These are phyloP conservation scores for Marchantia paleacea DNA, from an alignment of 225 moss, liverwort and hornwort species.

Conservation along the genomic window DNA sequence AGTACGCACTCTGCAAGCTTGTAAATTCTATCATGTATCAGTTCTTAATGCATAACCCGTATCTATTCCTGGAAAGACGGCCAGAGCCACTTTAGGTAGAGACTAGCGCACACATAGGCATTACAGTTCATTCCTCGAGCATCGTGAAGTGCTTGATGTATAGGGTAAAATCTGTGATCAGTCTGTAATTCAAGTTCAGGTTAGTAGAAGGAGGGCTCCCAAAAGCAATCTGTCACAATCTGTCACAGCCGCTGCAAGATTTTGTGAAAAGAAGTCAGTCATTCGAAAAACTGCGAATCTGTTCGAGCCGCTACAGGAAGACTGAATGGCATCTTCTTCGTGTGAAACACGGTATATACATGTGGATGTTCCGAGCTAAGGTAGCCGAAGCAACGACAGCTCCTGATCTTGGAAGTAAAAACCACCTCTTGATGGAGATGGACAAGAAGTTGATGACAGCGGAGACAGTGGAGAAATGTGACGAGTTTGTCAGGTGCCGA, in stretches of 20 bases:
- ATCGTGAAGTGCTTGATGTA: too few species aligned
- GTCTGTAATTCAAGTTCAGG: too few species aligned
- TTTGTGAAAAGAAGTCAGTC: background rate
- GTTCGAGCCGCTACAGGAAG: slow-evolving; percentile 5
- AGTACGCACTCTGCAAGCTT: too few species aligned
- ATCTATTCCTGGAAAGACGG: too few species aligned
- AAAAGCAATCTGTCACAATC: too few species aligned
- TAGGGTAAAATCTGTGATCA: too few species aligned
- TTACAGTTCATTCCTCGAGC: too few species aligned
- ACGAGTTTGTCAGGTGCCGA: background rate
- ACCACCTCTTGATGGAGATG: background rate
- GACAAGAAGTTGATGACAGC: background rate
- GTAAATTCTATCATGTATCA: too few species aligned
- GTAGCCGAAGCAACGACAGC: background rate
- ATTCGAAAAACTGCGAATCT: background rate
- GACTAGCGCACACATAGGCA: too few species aligned
- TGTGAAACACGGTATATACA: background rate
- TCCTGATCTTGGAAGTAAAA: background rate
- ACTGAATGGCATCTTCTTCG: background rate
- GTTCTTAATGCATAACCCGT: too few species aligned
- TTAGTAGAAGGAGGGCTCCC: too few species aligned
- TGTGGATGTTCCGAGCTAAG: background rate
- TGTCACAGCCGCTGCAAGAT: background rate
- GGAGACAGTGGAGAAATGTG: background rate
- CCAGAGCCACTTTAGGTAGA: too few species aligned